Evolutionary conservation across 2,329 filamentous ascomycete genomes (phyloP), one percentile per base, ranked within the genome.

Genomic region (Chrysoporthe austroafricana): DNA sequence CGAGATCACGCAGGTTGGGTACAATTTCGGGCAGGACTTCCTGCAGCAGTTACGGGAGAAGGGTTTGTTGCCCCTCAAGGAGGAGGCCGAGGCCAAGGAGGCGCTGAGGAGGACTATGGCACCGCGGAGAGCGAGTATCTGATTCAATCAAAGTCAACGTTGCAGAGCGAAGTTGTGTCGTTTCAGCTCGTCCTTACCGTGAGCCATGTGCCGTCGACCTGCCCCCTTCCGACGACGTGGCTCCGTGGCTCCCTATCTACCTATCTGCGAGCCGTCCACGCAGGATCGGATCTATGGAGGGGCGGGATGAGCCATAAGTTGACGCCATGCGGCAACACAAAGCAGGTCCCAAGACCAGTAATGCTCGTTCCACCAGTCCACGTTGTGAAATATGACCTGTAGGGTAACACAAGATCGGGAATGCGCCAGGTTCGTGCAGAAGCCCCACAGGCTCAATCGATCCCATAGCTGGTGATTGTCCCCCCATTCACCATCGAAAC

Each of bases 1-100:
- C 74, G 96, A 99, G 83, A 95, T 99, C 64, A 97, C 96, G 75
- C 85, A 91, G 72, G 86, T 97, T 13, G 96, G 96, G 1, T 97
- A 97, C 79, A 85, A 87, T 65, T 99, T 90, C 75, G 96, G 94
- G 4, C 90, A 91, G 77, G 88, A 93, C 64, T 97, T 91, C 76
- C 79, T 99, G 71, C 88, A 88, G 64, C 86, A 89, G 73, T 81
- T 98, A 77, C 90, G 89, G 75, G 91, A 92, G 50, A 86, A 96
- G 73, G 95, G 95, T 0, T 85, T 91, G 50, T 80, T 99, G 72
- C 87, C 87, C 34, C 74, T 91, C 58, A 84, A 87, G 62, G 89
- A 91, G 74, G 90, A 92, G 81, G 90, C 88, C 26, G 91, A 91
- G 74, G 90, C 91, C 71, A 93, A 93, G 83, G 91, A 90, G 78